Conservation (phyloP, 257 asterid species). For the Solanum chilense region DNA sequence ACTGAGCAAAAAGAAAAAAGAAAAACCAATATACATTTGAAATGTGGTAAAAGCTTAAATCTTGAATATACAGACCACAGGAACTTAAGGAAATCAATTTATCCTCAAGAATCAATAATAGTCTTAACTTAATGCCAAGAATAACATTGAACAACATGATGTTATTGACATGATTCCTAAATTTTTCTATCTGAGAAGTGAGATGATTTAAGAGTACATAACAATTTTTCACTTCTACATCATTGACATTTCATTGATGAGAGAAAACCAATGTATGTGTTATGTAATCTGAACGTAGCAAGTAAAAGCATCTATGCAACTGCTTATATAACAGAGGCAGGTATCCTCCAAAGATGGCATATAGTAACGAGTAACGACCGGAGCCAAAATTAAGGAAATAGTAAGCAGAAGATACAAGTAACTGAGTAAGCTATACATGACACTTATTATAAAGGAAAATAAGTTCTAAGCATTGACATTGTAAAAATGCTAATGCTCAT, state of each 20-base stretch:
- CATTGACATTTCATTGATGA: not conserved
- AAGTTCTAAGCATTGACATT: not conserved
- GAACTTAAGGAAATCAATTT: not conserved
- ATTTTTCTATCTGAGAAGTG: not conserved
- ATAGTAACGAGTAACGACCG: not conserved
- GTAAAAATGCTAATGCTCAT: not conserved
- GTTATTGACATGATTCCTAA: not conserved
- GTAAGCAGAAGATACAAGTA: not conserved
- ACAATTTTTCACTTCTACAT: not conserved
- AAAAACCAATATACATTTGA: not conserved
- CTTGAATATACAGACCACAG: not conserved
- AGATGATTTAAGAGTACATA: not conserved
- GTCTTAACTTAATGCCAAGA: not conserved
- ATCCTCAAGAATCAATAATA: not conserved
- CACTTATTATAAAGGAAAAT: not conserved
- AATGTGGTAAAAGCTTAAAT: not conserved
- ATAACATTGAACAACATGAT: not conserved
- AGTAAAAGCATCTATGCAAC: not conserved
- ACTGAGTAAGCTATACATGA: not conserved
- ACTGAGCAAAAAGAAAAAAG: not conserved
- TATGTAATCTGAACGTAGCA: not conserved
- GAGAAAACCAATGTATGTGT: not conserved
- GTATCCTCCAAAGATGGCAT: not conserved
- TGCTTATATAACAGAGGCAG: not conserved
- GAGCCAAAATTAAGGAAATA: not conserved